These are phyloP conservation scores for Aspergillus piperis DNA, from an alignment of 2,329 filamentous ascomycete genomes.

Conservation along the genomic window DNA sequence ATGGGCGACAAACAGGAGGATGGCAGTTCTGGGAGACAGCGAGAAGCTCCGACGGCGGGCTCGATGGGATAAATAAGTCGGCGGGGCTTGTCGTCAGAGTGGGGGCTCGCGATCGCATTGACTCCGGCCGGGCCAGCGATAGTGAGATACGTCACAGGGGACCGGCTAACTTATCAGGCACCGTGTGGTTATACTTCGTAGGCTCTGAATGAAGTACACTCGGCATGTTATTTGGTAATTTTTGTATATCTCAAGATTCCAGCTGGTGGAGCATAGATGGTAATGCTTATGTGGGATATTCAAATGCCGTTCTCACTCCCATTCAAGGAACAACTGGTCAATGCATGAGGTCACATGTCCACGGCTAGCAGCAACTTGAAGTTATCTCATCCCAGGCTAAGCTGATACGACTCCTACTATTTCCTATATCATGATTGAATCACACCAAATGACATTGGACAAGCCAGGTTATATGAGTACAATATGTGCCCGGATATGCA, in stretches of 20 bases:
- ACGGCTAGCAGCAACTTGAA: no score
- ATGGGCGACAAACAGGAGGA: not conserved
- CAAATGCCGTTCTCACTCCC: no score
- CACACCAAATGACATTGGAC: not conserved
- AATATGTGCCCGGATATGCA: not conserved
- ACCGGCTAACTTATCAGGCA: not conserved
- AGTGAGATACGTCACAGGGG: slow-evolving; percentile 15
- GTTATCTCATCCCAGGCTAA: no score
- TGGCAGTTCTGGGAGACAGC: slow-evolving; percentile 7
- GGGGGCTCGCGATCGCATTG: slow-evolving; percentile 21
- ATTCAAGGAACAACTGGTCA: no score
- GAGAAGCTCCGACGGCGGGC: slow-evolving; percentile 14
- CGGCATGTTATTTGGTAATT: no score
- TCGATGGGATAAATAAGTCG: slow-evolving; percentile 23
- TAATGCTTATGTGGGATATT: no score
- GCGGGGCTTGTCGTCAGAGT: slow-evolving; percentile 29
- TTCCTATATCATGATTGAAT: not conserved
- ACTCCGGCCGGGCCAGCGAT: not conserved
- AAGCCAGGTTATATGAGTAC: not conserved
- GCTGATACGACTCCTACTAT: no score
- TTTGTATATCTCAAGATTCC: no score
- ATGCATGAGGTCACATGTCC: no score
- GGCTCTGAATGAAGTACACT: no score
- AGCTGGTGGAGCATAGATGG: no score
- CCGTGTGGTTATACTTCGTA: no score